phyloP scores from a whole-genome alignment of 768 basidiomycete species.

The Leccinum subgranulosum region DNA sequence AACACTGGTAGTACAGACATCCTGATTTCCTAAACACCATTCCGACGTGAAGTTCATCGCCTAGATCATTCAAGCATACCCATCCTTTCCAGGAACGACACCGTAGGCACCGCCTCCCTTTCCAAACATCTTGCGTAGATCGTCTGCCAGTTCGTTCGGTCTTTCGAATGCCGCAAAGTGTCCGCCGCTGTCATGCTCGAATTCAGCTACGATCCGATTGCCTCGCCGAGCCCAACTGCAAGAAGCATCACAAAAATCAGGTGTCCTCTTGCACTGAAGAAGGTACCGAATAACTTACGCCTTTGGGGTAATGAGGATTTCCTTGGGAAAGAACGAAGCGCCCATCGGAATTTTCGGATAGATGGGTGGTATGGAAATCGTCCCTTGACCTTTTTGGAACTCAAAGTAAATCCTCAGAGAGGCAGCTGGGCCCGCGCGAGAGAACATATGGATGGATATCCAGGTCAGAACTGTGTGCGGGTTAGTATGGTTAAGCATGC shows the following conservation, averaged over 20 bases:
- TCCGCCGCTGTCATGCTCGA: constrained; percentile 48
- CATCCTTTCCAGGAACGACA: constrained; percentile 43
- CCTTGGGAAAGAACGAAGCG: constrained; percentile 50
- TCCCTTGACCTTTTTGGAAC: constrained; percentile 1
- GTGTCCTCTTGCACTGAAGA: not conserved
- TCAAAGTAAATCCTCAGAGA: constrained; percentile 62
- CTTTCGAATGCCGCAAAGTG: constrained; percentile 57
- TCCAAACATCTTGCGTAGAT: constrained; percentile 56
- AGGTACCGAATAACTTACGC: constrained; percentile 29
- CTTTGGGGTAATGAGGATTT: constrained; percentile 35
- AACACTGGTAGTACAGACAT: no score
- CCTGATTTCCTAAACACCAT: no score
- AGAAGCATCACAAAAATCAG: not conserved
- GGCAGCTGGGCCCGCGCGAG: constrained; percentile 54
- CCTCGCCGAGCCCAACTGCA: constrained; percentile 42
- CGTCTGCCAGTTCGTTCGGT: constrained; percentile 45
- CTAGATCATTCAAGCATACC: constrained; percentile 31
- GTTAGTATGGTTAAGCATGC: not conserved
- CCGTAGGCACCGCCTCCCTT: constrained; percentile 47
- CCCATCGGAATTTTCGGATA: constrained; percentile 42
- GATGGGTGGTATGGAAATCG: rapidly evolving
- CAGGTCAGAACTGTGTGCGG: constrained; percentile 49
- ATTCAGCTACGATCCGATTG: constrained; percentile 45
- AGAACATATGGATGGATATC: constrained; percentile 60
- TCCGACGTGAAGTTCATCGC: no score